Evolutionary conservation across 768 basidiomycete genomes (phyloP).

Genomic region (Hygrocybe punicea): DNA sequence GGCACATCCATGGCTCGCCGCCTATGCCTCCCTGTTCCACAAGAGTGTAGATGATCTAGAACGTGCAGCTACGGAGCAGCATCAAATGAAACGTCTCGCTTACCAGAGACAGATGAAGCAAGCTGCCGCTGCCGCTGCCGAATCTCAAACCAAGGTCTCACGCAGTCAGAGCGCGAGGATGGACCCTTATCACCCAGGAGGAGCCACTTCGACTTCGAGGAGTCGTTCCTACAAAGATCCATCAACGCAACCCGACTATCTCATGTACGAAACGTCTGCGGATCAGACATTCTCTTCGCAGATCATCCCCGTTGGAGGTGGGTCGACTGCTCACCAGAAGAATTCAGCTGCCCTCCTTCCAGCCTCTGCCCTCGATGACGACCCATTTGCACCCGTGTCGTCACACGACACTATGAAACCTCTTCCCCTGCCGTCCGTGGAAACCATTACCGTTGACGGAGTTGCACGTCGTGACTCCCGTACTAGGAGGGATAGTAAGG

Average conservation of each 20-base stretch:
- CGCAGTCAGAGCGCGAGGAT: conserved; percentile 57
- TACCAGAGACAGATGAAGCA: conserved; percentile 80
- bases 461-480: conserved; percentile 5
- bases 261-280: conserved; percentile 64
- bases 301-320: conserved; percentile 18
- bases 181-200: conserved; percentile 39
- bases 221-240: conserved; percentile 7
- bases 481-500: conserved; percentile 6
- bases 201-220: conserved; percentile 27
- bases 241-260: conserved; percentile 60
- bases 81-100: conserved; percentile 75
- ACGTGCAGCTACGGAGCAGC: conserved; percentile 73
- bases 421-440: conserved; percentile 15
- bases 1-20: conserved; percentile 81
- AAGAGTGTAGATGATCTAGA: conserved; percentile 78
- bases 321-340: conserved; percentile 26
- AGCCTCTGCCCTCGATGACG: conserved; percentile 43
- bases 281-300: conserved; percentile 44
- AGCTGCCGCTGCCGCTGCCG: conserved; percentile 36
- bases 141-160: conserved; percentile 26
- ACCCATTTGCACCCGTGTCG: conserved; percentile 64
- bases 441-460: conserved; percentile 8
- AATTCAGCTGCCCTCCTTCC: conserved; percentile 18
- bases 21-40: conserved; percentile 62
- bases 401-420: conserved; percentile 20